These are phyloP conservation scores for Pulveroboletus sp. DNA, from an alignment of 768 basidiomycete genomes.

Conservation along the genomic window DNA sequence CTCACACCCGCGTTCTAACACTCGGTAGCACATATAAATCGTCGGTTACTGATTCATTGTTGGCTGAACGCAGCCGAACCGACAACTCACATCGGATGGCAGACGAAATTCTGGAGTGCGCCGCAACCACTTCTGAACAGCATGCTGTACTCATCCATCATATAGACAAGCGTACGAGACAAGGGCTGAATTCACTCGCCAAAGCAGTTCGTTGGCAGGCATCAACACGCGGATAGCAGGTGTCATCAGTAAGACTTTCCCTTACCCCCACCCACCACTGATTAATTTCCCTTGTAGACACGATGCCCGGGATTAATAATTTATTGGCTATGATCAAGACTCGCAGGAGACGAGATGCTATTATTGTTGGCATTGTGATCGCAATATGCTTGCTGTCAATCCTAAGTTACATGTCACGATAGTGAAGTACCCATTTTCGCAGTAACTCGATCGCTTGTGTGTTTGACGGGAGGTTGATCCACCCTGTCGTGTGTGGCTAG, in stretches of 20 bases:
- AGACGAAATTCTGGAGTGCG: slow-evolving; percentile 84
- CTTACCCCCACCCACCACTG: neutral
- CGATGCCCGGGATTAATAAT: slow-evolving; percentile 93
- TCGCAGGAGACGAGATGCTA: slow-evolving; percentile 80
- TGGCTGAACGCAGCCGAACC: slow-evolving; percentile 84
- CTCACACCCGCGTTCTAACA: neutral
- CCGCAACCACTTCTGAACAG: slow-evolving; percentile 1
- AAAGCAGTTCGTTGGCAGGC: slow-evolving; percentile 65
- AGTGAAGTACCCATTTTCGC: slow-evolving; percentile 7
- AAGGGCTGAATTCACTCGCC: slow-evolving; percentile 83
- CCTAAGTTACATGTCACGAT: slow-evolving; percentile 43
- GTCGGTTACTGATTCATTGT: slow-evolving; percentile 77
- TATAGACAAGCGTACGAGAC: slow-evolving; percentile 95
- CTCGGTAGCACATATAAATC: slow-evolving; percentile 79
- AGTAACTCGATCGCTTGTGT: slow-evolving; percentile 1
- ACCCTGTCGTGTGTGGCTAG: neutral
- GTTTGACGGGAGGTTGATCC: neutral
- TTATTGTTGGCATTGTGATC: slow-evolving; percentile 85
- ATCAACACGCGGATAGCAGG: slow-evolving; percentile 83
- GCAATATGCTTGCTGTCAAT: slow-evolving; percentile 73
- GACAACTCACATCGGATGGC: slow-evolving; percentile 95
- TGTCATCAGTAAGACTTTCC: slow-evolving; percentile 61
- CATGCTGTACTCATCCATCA: neutral
- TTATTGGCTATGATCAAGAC: slow-evolving; percentile 90
- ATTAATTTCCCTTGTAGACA: slow-evolving; percentile 41